A percentile compares a stretch with the other conserved stretches of the same genome.
Conservation (phyloP, 208 protist species). For the Wallacemonas rigidus region DNA sequence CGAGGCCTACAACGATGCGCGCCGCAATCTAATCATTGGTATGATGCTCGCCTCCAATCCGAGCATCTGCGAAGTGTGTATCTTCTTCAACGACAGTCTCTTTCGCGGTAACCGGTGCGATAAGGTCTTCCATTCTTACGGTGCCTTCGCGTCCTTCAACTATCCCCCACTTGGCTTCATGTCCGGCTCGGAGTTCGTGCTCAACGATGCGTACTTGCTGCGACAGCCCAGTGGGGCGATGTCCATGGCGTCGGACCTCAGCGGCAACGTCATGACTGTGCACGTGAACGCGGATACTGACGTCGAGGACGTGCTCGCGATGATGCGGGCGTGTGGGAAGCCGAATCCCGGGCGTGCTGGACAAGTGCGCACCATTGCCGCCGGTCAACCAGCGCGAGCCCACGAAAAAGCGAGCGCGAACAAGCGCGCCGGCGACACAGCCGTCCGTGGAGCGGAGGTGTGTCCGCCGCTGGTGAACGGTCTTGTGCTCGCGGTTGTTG, state of each 20-base stretch:
- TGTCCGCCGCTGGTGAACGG: conserved; percentile 40
- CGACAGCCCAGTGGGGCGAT: conserved; percentile 55
- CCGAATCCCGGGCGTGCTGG: not conserved
- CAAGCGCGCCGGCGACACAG: not conserved
- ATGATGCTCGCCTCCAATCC: conserved; percentile 86
- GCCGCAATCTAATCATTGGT: conserved; percentile 78
- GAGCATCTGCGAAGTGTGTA: conserved; percentile 92
- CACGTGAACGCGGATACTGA: conserved; percentile 52
- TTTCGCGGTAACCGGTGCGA: conserved; percentile 91
- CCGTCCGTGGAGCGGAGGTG: not conserved
- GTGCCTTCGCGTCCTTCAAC: conserved; percentile 90
- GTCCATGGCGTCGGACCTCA: conserved; percentile 51
- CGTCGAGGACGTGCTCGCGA: conserved; percentile 36
- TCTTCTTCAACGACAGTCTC: conserved; percentile 95
- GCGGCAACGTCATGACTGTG: conserved; percentile 47
- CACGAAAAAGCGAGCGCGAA: not conserved
- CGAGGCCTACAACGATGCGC: conserved; percentile 89
- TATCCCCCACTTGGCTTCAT: conserved; percentile 88
- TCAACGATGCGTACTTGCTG: conserved; percentile 49
- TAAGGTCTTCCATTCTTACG: conserved; percentile 86
- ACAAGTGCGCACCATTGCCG: not conserved
- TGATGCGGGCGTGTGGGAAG: conserved; percentile 26
- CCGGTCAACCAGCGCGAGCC: not conserved
- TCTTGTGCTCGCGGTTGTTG: conserved; percentile 52
- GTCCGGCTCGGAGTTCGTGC: conserved; percentile 66